These are phyloP conservation scores for Cladophialophora psammophila DNA, from an alignment of 2,329 filamentous ascomycete species.

Conservation along the genomic window DNA sequence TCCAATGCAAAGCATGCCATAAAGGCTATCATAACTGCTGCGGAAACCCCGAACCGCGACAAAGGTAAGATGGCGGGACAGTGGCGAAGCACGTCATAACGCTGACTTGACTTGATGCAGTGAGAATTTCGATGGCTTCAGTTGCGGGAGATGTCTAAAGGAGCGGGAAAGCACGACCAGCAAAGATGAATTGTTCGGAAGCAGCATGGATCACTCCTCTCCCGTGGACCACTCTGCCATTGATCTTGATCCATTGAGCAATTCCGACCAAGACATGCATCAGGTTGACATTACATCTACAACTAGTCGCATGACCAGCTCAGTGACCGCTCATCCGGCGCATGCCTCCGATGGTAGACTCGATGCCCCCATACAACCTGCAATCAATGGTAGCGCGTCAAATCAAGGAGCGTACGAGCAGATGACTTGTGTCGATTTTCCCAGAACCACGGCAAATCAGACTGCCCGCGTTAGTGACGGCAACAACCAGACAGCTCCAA, in stretches of 20 bases:
- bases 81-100: not conserved
- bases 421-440: slow-evolving; percentile 14
- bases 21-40: slow-evolving; percentile 34
- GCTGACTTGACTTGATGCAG: slow-evolving; percentile 18
- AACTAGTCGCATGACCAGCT: not conserved
- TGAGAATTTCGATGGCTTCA: slow-evolving; percentile 25
- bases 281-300: not conserved
- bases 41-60: slow-evolving; percentile 32
- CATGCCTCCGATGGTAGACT: not conserved
- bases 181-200: not conserved
- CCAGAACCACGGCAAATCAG: not conserved
- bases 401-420: slow-evolving; percentile 28
- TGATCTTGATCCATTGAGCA: not conserved
- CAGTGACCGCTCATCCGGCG: not conserved
- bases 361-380: not conserved
- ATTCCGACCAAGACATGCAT: not conserved
- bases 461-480: not conserved
- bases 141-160: slow-evolving; percentile 33
- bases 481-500: not conserved
- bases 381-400: not conserved
- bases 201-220: not conserved
- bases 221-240: not conserved
- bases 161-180: not conserved
- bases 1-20: slow-evolving; percentile 30
- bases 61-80: slow-evolving; percentile 17